Base-by-base conservation (phyloP, 805 yeast genomes). In the Kurtzmaniella cleridarum region DNA sequence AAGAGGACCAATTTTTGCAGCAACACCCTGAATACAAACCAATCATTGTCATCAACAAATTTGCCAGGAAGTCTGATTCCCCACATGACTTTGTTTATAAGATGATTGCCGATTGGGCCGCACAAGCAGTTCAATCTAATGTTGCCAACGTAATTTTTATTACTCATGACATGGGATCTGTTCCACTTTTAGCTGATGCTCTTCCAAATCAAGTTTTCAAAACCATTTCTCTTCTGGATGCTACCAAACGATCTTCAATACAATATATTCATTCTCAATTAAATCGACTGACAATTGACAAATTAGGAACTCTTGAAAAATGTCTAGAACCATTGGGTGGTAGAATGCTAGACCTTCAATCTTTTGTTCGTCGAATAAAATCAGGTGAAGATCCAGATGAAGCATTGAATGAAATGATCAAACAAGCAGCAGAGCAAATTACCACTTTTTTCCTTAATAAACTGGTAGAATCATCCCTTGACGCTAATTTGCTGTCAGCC, bases 321-420 rank as follows among this genome's bases (percentile, higher is more conserved):
- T 73, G 81, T 26, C 62, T 90, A 27, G 77, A 66, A 20, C 95
- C 95, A 10, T 62, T 93, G 20, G 98, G 98, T 15, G 98, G 98
- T 30, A 78, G 98, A 45, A 84, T 91, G 90, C 71, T 89, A 33
- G 98, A 93, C 58, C 69, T 93, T 37, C 96, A 93, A 60, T 82
- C 91, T 23, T 89, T 87, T 61, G 84, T 84, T 1, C 76, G 98
- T 55, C 82, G 98, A 37, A 76, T 93, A 13, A 80, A 80, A 50
- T 79, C 91, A 1, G 98, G 98, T 5, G 98, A 93, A 55, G 56
- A 76, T 6, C 95, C 96, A 2, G 51, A 63, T 8, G 83, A 75
- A 37, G 97, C 98, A 0, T 63, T 88, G 32, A 61, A 72, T 2
- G 90, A 87, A 47, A 85, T 93, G 83, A 75, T 88, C 4, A 72